Conservation (phyloP, 225 moss, liverwort and hornwort genomes). For the Physcomitrium patens region DNA sequence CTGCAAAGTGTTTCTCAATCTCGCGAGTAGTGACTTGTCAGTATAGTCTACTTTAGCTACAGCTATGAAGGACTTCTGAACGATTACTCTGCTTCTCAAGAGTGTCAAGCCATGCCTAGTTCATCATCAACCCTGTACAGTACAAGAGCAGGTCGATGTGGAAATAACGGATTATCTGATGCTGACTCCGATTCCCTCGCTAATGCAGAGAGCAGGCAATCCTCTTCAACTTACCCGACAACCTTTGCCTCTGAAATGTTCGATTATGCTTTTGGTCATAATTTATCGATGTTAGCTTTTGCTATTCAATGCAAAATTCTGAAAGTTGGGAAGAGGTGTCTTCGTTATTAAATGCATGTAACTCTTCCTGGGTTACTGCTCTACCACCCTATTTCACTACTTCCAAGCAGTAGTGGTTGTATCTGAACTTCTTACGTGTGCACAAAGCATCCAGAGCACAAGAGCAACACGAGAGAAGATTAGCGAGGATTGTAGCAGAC, state of each 20-base stretch:
- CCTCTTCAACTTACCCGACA: background rate
- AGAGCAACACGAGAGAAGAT: conserved; percentile 64
- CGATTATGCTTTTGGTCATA: background rate
- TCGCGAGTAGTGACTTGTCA: background rate
- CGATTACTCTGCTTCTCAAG: background rate
- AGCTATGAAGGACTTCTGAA: background rate
- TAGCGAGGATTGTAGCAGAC: conserved; percentile 85
- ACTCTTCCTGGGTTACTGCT: background rate
- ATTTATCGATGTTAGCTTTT: background rate
- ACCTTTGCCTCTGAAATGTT: background rate
- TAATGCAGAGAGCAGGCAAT: conserved; percentile 32
- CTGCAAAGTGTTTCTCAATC: background rate
- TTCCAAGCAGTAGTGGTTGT: background rate
- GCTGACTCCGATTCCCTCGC: conserved; percentile 22
- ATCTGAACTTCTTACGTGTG: background rate
- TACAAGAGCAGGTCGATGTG: background rate
- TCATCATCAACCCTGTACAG: background rate
- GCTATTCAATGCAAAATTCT: background rate
- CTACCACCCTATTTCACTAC: background rate
- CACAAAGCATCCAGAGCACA: conserved; percentile 56
- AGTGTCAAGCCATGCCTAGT: conserved; percentile 23
- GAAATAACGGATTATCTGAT: conserved; percentile 7
- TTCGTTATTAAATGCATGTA: background rate
- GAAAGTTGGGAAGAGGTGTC: background rate
- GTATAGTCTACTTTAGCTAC: background rate